Evolutionary conservation across 148 eudicot genomes (phyloP), one percentile per base, ranked within the genome.

Genomic region (Cornus kousa): DNA sequence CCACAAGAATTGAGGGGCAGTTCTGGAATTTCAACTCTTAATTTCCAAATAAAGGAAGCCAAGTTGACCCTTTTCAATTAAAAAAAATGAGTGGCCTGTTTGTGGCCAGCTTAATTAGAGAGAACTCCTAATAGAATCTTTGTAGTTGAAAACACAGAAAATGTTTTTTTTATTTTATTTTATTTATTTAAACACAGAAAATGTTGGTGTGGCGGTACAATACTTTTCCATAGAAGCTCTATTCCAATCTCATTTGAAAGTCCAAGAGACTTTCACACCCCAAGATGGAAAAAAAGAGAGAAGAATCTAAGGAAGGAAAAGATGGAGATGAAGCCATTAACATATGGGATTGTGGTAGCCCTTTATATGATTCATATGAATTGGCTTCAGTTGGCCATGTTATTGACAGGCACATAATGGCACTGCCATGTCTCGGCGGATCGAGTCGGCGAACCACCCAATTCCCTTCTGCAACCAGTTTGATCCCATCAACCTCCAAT

Each of bases 341-440:
- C 62, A 70, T 89, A 75, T 91, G 97, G 97, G 97, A 92, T 80
- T 92, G 97, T 73, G 93, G 89, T 12, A 93, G 93, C 77, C 94
- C 94, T 9, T 80, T 93, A 48, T 93, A 93, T 67, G 97, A 93
- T 80, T 85, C 94, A 9, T 83, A 91, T 70, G 97, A 93, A 71
- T 35, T 93, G 17, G 91, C 80, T 62, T 78, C 90, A 2, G 16
- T 93, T 0, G 75, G 80, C 50, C 75, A 88, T 76, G 74, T 84
- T 65, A 78, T 93, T 67, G 94, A 93, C 37, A 86, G 90, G 64
- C 81, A 85, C n/a, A 31, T 82, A 60, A 83, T 91, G 88, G 60
- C 72, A 32, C 80, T 86, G 33, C 94, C 93, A 11, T 81, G 74
- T 22, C 55, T 83, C 9, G 70, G 71, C 10, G 78, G 87, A 35